phyloP scores from a whole-genome alignment of 2,329 filamentous ascomycete genomes.

The Plenodomus biglobosus region DNA sequence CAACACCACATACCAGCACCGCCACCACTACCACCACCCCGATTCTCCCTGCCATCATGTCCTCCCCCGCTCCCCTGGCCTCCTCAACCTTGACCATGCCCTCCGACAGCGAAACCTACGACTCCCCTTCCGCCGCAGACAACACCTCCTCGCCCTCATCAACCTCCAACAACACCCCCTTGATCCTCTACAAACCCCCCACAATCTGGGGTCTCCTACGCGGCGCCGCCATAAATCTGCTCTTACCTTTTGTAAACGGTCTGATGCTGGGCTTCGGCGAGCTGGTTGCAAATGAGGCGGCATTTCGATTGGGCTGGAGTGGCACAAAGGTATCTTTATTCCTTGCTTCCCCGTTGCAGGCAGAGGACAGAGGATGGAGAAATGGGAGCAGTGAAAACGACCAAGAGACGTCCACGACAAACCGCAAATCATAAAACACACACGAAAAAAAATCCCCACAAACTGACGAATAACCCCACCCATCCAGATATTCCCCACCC shows the following conservation, averaged over 20 bases:
- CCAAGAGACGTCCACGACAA: too few relatives aligned
- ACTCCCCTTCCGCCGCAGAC: conserved; percentile 53
- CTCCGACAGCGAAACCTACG: conserved; percentile 83
- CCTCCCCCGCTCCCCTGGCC: background rate
- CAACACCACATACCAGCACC: too few relatives aligned
- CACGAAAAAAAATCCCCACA: too few relatives aligned
- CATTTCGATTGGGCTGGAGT: conserved; percentile 90
- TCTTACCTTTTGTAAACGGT: conserved; percentile 94
- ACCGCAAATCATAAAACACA: too few relatives aligned
- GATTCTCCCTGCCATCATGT: background rate
- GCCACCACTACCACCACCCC: background rate
- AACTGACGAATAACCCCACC: too few relatives aligned
- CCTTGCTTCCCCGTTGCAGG: background rate
- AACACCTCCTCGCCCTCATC: conserved; percentile 65
- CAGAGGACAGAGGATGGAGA: background rate
- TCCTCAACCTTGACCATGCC: conserved; percentile 68
- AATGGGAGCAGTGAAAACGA: too few relatives aligned
- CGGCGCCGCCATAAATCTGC: conserved; percentile 91
- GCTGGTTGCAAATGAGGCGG: conserved; percentile 92
- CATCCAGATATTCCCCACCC: conserved; percentile 62
- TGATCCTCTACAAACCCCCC: conserved; percentile 87
- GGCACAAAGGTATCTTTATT: conserved; percentile 75
- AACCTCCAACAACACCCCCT: conserved; percentile 62
- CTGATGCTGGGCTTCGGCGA: conserved; percentile 98
- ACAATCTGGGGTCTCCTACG: conserved; percentile 83